Evolutionary conservation across 2,329 filamentous ascomycete genomes (phyloP), one percentile per base, ranked within the genome.

Genomic region (Hymenoscyphus occultus): DNA sequence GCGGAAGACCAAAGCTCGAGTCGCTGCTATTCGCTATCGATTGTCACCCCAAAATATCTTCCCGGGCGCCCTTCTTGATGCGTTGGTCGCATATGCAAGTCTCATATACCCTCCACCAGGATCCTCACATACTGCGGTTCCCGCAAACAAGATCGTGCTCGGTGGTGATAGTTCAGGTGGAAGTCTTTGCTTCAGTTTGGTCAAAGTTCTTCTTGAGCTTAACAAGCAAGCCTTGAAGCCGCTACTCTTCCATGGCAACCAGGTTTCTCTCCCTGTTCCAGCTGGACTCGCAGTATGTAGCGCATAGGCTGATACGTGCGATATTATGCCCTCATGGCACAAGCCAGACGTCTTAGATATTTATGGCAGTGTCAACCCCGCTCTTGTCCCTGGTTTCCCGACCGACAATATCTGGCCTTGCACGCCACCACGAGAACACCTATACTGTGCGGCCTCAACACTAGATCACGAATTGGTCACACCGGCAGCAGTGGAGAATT

Each of bases 11-110:
- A 59, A 59, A 32, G 28, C 56, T 32, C 56, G 56, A 10, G 80
- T 83, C 16, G 74, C 86, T n/a, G 84, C 62, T 13, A 45, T 64
- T 19, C 40, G 40, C 40, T 64, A 64, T 54, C 39, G 62, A 5
- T 40, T 64, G 19, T 39, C 57, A 9, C 62, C 62, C 5, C 56
- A 60, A 35, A 39, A 60, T 32, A 28, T 19, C 2, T 59, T 39
- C 22, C 62, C 62, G 3, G 61, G 31, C 14, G 28, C 61, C 2
- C 16, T 63, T n/a, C 56, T 59, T 12, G 56, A 59, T 32, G 32
- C 19, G 1, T 39, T 59, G n/a, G 56, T 59, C 3, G 56, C 56
- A 39, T 59, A 59, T 39, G 56, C 56, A 13, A 59, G 56, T 59
- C 56, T 59, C 16, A 22, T 59, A 12, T 59, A 59, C 16, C 56